Evolutionary conservation across 768 basidiomycete genomes (phyloP).

Genomic region (Russula emetica): DNA sequence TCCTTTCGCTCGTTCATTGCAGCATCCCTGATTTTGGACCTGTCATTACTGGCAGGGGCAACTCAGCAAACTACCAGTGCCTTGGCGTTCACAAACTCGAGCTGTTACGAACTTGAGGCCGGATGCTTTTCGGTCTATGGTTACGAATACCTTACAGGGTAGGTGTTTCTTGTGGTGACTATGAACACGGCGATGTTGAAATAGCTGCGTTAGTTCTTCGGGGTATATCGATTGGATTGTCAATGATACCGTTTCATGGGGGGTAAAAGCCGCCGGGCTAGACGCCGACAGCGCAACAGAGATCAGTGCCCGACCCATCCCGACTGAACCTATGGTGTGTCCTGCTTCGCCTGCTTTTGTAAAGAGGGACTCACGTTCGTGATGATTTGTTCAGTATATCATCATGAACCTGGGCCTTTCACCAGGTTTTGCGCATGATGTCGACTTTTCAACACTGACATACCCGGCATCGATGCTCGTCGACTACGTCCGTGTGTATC

Average conservation of each 20-base stretch:
- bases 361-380: not conserved
- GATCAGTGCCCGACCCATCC: slow-evolving; percentile 62
- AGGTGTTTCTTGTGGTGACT: slow-evolving; percentile 45
- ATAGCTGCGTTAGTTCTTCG: not conserved
- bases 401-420: slow-evolving; percentile 86
- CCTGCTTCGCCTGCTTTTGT: not conserved
- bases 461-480: slow-evolving; percentile 74
- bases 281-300: slow-evolving; percentile 55
- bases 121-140: slow-evolving; percentile 74
- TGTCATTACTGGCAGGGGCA: slow-evolving; percentile 14
- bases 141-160: slow-evolving; percentile 66
- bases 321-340: slow-evolving; percentile 83
- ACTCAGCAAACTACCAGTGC: slow-evolving; percentile 80
- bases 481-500: slow-evolving; percentile 91
- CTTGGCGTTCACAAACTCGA: slow-evolving; percentile 59
- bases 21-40: not conserved
- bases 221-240: slow-evolving; percentile 81
- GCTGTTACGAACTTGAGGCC: slow-evolving; percentile 59
- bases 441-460: slow-evolving; percentile 64
- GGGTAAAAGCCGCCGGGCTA: slow-evolving; percentile 62
- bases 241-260: slow-evolving; percentile 67
- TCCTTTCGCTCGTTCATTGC: not conserved
- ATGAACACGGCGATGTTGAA: not conserved
- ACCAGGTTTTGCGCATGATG: slow-evolving; percentile 59
- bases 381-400: slow-evolving; percentile 52